These are phyloP conservation scores for Exophiala dermatitidis DNA, from an alignment of 2,329 filamentous ascomycete species.

Conservation along the genomic window DNA sequence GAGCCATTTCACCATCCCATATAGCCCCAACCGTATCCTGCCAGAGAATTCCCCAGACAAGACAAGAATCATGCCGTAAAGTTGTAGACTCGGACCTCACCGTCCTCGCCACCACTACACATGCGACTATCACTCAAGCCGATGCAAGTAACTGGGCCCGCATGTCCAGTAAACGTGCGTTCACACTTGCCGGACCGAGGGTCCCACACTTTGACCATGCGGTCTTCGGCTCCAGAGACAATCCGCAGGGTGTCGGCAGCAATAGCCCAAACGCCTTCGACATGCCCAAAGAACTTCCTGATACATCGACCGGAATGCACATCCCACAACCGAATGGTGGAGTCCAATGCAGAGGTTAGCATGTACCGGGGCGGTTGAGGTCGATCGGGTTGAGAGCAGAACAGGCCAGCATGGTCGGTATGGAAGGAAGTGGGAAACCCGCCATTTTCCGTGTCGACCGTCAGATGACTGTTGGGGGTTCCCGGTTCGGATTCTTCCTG, in stretches of 20 bases:
- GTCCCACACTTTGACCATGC: constrained; percentile 95
- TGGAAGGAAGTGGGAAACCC: constrained; percentile 7
- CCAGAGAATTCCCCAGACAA: background rate
- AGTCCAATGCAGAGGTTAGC: constrained; percentile 84
- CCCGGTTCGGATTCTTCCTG: constrained; percentile 16
- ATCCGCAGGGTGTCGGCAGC: constrained; percentile 81
- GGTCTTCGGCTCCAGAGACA: constrained; percentile 84
- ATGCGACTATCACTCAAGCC: constrained; percentile 83
- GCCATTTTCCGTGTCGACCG: constrained; percentile 11
- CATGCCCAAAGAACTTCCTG: constrained; percentile 90
- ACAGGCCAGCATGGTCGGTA: constrained; percentile 43
- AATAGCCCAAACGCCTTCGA: constrained; percentile 92
- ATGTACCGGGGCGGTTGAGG: constrained; percentile 81
- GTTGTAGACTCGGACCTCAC: constrained; percentile 77
- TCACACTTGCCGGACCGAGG: constrained; percentile 85
- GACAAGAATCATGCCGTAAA: constrained; percentile 43
- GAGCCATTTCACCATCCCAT: background rate
- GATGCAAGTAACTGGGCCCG: constrained; percentile 86
- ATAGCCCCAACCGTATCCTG: background rate
- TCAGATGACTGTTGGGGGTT: constrained; percentile 20
- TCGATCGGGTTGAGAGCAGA: constrained; percentile 46
- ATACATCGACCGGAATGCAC: constrained; percentile 72
- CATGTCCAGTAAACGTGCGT: constrained; percentile 82
- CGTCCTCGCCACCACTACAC: constrained; percentile 88
- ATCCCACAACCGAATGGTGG: constrained; percentile 89